Conservation (phyloP, 306 rosid species). For the Trichosanthes cucumerina region DNA sequence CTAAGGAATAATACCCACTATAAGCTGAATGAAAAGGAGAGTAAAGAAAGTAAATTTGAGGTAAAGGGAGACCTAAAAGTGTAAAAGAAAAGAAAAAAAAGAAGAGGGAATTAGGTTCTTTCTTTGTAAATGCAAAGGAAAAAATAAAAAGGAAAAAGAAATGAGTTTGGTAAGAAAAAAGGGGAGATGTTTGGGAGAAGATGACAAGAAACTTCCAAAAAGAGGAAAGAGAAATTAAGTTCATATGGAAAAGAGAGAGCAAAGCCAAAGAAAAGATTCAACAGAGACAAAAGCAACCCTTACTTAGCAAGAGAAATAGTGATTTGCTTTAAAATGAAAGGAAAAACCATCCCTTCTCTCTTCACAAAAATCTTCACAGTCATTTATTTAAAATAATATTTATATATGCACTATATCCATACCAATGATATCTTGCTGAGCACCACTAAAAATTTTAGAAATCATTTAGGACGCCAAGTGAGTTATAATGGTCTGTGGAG, state of each 20-base stretch:
- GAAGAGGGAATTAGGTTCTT: neutral
- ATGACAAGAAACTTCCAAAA: conserved; percentile 7
- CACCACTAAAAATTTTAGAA: too few relatives aligned
- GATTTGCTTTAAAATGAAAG: neutral
- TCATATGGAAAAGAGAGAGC: neutral
- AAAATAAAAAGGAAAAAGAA: neutral
- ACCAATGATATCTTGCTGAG: too few relatives aligned
- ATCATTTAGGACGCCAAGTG: too few relatives aligned
- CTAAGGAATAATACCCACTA: neutral
- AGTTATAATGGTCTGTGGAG: too few relatives aligned
- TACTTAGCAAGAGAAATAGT: neutral
- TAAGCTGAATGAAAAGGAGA: neutral
- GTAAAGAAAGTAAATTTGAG: neutral
- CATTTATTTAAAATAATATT: too few relatives aligned
- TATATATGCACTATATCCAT: too few relatives aligned
- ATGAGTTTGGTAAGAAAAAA: neutral
- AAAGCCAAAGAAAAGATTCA: conserved; percentile 1
- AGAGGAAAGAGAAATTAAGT: neutral
- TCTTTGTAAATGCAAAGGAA: neutral
- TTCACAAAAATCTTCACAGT: too few relatives aligned
- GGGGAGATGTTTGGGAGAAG: neutral
- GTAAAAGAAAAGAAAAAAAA: neutral
- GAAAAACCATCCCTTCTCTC: too few relatives aligned
- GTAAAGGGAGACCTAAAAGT: neutral
- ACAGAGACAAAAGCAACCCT: neutral